Conservation (phyloP, 345 rosid genomes). For the Eucalyptus tenuipes region DNA sequence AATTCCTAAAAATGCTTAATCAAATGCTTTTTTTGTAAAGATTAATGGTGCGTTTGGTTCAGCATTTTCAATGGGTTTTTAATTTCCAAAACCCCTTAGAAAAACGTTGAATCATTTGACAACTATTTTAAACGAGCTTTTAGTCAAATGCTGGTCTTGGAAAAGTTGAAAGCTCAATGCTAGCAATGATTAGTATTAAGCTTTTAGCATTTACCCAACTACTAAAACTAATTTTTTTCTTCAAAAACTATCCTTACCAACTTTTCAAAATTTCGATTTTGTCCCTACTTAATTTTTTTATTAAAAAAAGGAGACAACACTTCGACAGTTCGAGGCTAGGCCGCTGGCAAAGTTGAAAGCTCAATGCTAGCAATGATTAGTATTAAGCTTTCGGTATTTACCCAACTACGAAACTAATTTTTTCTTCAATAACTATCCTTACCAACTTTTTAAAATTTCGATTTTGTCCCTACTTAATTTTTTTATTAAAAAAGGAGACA, state of each 20-base stretch:
- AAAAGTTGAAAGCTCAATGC: accelerated
- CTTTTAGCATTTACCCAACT: no score
- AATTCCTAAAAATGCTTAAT: no score
- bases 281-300: accelerated
- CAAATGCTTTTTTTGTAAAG: accelerated
- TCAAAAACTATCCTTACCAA: accelerated
- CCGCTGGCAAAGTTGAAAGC: accelerated
- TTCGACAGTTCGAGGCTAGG: accelerated
- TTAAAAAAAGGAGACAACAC: no score
- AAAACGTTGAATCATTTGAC: no score
- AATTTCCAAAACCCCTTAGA: accelerated
- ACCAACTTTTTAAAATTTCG: no score
- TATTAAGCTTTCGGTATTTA: no score
- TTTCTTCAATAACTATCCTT: accelerated
- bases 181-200: accelerated
- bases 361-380: accelerated
- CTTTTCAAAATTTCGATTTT: no score
- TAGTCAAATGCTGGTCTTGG: accelerated
- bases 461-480: no score
- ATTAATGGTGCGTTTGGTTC: accelerated
- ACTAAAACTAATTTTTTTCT: accelerated
- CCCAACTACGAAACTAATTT: accelerated
- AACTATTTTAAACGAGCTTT: no score
- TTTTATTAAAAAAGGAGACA: no score
- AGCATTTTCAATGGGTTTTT: accelerated